These are phyloP conservation scores for Kalmusia sp. DNA, from an alignment of 2,329 filamentous ascomycete species.

Conservation along the genomic window DNA sequence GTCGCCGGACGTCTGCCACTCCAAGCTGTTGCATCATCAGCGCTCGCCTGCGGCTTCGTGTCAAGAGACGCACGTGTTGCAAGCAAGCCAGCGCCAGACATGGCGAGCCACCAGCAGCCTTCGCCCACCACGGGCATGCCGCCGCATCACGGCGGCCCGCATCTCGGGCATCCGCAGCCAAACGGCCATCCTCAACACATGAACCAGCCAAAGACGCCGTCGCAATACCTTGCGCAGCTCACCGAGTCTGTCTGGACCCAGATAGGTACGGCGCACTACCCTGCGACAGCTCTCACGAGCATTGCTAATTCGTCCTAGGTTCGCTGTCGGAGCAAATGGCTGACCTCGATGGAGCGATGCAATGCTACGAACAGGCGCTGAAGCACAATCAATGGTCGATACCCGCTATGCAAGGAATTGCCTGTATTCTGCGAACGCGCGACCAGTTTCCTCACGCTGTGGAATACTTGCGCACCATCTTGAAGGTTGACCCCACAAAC, in stretches of 20 bases:
- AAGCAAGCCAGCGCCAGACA: constrained; percentile 39
- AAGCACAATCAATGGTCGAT: constrained; percentile 88
- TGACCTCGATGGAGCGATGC: constrained; percentile 86
- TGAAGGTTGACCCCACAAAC: constrained; percentile 87
- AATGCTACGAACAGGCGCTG: constrained; percentile 89
- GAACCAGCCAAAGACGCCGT: constrained; percentile 66
- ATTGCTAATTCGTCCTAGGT: constrained; percentile 60
- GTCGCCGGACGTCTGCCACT: neutral
- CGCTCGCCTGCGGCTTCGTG: neutral
- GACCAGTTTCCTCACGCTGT: constrained; percentile 95
- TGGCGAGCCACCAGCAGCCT: constrained; percentile 77
- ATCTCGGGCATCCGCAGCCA: constrained; percentile 66
- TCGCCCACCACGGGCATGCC: constrained; percentile 79
- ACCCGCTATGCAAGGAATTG: constrained; percentile 91
- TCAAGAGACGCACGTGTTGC: neutral
- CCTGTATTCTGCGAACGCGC: constrained; percentile 85
- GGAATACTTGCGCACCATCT: constrained; percentile 87
- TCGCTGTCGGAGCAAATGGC: constrained; percentile 86
- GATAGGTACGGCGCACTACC: constrained; percentile 70
- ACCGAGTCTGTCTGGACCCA: constrained; percentile 93
- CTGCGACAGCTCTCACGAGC: constrained; percentile 19
- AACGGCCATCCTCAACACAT: constrained; percentile 63
- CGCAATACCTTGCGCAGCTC: constrained; percentile 76
- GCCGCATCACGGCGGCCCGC: constrained; percentile 70
- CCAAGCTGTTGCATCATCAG: neutral